phyloP scores from a whole-genome alignment of 1,284 basidiomycete genomes.

The Tranzscheliella williamsii region DNA sequence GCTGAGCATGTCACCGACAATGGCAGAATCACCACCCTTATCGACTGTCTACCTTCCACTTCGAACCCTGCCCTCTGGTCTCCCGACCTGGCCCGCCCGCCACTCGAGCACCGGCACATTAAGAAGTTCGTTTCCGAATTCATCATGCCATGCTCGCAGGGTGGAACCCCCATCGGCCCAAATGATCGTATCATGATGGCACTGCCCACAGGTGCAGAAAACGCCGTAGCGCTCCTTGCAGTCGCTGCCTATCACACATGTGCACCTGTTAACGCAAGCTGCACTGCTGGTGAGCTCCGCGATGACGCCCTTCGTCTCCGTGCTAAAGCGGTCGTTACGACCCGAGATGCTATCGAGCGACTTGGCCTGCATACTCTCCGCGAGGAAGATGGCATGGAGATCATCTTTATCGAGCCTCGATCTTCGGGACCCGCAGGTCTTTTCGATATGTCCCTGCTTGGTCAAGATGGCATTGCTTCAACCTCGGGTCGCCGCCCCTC shows the following conservation, averaged over 20 bases:
- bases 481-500: conserved; percentile 42
- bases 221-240: conserved; percentile 54
- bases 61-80: conserved; percentile 57
- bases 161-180: conserved; percentile 34
- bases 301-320: conserved; percentile 59
- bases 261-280: conserved; percentile 58
- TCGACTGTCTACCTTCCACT: conserved; percentile 56
- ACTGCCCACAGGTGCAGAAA: conserved; percentile 58
- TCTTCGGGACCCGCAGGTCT: conserved; percentile 53
- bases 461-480: conserved; percentile 25
- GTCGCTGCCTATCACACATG: conserved; percentile 59
- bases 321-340: conserved; percentile 58
- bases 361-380: conserved; percentile 46
- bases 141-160: conserved; percentile 41
- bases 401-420: conserved; percentile 56
- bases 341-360: conserved; percentile 53
- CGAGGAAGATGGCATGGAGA: conserved; percentile 56
- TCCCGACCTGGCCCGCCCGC: conserved; percentile 54
- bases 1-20: conserved; percentile 58
- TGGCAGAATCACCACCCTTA: conserved; percentile 48
- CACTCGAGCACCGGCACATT: conserved; percentile 55
- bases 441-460: conserved; percentile 54
- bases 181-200: conserved; percentile 61
- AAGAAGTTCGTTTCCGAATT: conserved; percentile 54
- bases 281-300: conserved; percentile 58